Conservation (phyloP, 176 grass and related monocot species). For the Lolium perenne region DNA sequence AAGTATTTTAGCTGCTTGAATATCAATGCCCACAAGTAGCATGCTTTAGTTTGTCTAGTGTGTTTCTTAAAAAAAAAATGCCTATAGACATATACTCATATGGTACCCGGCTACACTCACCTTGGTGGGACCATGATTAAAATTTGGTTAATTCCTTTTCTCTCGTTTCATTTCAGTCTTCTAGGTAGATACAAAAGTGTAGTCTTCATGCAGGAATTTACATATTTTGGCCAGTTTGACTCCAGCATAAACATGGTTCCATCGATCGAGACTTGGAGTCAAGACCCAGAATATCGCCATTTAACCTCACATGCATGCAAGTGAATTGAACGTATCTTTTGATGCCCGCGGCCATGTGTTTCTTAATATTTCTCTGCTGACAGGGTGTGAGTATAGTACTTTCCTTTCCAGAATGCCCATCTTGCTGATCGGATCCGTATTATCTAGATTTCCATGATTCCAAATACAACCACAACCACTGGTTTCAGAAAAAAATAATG, state of each 20-base stretch:
- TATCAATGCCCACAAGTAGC: background rate
- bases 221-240: constrained; percentile 11
- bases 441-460: background rate
- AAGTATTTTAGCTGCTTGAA: background rate
- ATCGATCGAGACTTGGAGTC: constrained; percentile 24
- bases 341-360: constrained; percentile 11
- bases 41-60: background rate
- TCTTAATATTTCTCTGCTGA: constrained; percentile 12
- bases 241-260: constrained; percentile 24
- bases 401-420: background rate
- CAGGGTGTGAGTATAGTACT: background rate
- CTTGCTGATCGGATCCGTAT: background rate
- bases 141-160: background rate
- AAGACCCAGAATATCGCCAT: constrained; percentile 11
- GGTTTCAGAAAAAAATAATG: background rate
- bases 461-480: constrained; percentile 1
- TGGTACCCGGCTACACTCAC: background rate
- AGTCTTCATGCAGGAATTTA: background rate
- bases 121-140: background rate
- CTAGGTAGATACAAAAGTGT: background rate
- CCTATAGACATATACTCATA: background rate
- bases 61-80: no score
- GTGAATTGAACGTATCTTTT: constrained; percentile 20
- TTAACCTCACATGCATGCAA: constrained; percentile 28
- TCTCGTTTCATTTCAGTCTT: background rate